A percentile compares a stretch with the other conserved stretches of the same genome.
Evolutionary conservation across 805 yeast genomes (phyloP).

Genomic region (Zygosaccharomyces rouxii): DNA sequence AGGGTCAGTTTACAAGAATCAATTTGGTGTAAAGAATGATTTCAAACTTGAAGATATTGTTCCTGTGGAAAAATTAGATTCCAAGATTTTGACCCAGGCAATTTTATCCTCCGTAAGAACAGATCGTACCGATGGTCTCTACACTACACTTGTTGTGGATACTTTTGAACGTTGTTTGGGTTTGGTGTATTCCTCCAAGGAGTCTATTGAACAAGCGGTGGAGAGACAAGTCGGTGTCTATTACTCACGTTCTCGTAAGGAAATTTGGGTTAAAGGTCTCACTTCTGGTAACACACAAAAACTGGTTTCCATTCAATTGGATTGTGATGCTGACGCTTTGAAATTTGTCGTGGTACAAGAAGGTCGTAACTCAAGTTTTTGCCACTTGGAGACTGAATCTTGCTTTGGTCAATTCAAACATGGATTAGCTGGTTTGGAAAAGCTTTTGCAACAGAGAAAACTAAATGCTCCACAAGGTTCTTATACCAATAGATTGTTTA

Average conservation of each 20-base stretch:
- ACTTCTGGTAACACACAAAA: constrained; percentile 95
- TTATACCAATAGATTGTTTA: constrained; percentile 85
- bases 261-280: constrained; percentile 93
- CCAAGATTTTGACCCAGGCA: constrained; percentile 17
- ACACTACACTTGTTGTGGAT: constrained; percentile 77
- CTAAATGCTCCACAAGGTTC: constrained; percentile 79
- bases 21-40: constrained; percentile 14
- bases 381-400: constrained; percentile 75
- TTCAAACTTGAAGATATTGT: constrained; percentile 11
- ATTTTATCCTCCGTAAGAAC: constrained; percentile 55
- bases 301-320: constrained; percentile 60
- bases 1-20: constrained; percentile 18
- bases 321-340: constrained; percentile 91
- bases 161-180: constrained; percentile 71
- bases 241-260: constrained; percentile 81
- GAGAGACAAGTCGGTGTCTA: constrained; percentile 83
- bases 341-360: constrained; percentile 80
- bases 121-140: constrained; percentile 84
- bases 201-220: constrained; percentile 78
- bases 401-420: constrained; percentile 67
- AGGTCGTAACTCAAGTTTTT: constrained; percentile 74
- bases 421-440: constrained; percentile 65
- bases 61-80: constrained; percentile 16
- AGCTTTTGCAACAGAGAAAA: constrained; percentile 58
- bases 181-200: constrained; percentile 81